phyloP scores from a whole-genome alignment of 1,284 basidiomycete species.

The Wallemia mellicola region DNA sequence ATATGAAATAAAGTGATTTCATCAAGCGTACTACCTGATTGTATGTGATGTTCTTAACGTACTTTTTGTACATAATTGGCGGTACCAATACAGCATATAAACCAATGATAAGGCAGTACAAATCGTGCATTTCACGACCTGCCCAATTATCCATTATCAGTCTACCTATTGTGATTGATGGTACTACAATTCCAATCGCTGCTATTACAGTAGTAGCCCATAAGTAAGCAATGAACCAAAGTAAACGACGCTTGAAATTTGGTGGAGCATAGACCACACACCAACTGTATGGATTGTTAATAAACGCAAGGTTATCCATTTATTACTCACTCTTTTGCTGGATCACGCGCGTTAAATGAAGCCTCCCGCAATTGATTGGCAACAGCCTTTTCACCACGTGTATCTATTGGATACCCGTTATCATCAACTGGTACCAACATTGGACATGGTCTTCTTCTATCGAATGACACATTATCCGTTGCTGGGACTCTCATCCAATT shows the following conservation, averaged over 20 bases:
- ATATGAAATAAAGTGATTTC: not conserved
- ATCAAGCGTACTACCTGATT: not conserved
- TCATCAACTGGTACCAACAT: not conserved
- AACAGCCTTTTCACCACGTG: not conserved
- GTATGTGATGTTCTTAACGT: not conserved
- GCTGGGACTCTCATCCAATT: not conserved
- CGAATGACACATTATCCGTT: not conserved
- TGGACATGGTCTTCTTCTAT: not conserved
- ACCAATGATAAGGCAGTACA: not conserved
- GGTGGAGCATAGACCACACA: not conserved
- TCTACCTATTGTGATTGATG: not conserved
- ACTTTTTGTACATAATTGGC: not conserved
- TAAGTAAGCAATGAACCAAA: not conserved
- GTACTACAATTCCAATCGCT: not conserved
- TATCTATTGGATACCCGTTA: not conserved
- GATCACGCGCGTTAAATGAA: not conserved
- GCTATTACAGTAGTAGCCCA: not conserved
- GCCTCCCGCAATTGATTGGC: not conserved
- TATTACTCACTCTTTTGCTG: not conserved
- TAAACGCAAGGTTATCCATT: not conserved
- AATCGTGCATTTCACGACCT: not conserved
- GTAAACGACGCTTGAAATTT: not conserved
- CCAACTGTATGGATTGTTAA: not conserved
- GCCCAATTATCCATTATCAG: not conserved
- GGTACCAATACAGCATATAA: not conserved